Evolutionary conservation across 345 rosid species (phyloP).

Genomic region (Dimocarpus longan): DNA sequence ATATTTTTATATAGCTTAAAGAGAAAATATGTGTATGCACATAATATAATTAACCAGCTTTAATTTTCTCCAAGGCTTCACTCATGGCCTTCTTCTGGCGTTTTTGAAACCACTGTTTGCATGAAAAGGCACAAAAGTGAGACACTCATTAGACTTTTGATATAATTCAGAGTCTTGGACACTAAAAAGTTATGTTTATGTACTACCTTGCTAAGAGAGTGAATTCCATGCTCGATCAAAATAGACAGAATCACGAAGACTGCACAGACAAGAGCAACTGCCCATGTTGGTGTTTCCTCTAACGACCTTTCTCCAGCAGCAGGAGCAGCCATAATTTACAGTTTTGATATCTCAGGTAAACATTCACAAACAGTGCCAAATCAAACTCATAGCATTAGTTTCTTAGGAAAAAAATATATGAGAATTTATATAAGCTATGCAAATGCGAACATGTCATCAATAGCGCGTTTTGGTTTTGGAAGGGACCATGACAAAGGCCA

Average conservation of each 20-base stretch:
- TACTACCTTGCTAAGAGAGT: slow-evolving; percentile 43
- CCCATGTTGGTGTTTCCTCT: slow-evolving; percentile 69
- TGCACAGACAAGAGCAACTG: slow-evolving; percentile 54
- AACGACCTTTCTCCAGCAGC: slow-evolving; percentile 38
- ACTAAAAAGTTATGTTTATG: neutral
- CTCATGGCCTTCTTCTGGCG: slow-evolving; percentile 54
- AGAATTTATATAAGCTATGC: neutral
- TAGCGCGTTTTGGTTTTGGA: neutral
- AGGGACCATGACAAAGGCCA: neutral
- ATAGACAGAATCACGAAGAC: slow-evolving; percentile 50
- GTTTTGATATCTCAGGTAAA: neutral
- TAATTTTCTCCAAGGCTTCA: slow-evolving; percentile 67
- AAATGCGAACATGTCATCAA: no score
- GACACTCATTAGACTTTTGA: neutral
- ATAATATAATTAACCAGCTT: slow-evolving; percentile 36
- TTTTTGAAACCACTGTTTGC: slow-evolving; percentile 50
- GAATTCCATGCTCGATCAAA: slow-evolving; percentile 51
- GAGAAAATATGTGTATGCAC: neutral
- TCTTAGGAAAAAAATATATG: neutral
- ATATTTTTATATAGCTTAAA: neutral
- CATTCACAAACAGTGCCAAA: neutral
- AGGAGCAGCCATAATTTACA: slow-evolving; percentile 36
- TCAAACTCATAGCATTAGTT: neutral
- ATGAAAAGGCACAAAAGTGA: neutral
- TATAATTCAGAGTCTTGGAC: neutral